Base-by-base conservation (phyloP, 2,329 filamentous ascomycete genomes). In the Zarea fungicola region DNA sequence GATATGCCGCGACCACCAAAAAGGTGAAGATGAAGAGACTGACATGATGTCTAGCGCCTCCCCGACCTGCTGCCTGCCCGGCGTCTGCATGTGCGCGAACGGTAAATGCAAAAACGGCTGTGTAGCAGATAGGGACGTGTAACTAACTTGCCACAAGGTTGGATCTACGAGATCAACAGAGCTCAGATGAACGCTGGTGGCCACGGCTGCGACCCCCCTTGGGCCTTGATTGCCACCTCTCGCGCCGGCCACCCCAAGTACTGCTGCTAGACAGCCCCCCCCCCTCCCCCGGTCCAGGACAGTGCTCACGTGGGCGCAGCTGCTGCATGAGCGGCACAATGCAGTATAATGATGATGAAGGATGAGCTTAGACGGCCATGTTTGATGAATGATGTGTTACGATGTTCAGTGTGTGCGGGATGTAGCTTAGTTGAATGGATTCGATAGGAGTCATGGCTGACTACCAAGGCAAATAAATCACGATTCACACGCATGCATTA, bases 181-280 rank as follows among this genome's bases (percentile, higher is more conserved):
- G 39, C 26, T 25, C 39, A 41, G 39, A 41, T 41, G 23, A 28
- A 28, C 4, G 23, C 23, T 28, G 23, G 39, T 29, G n/a, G 39
- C n/a, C 23, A 41, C 39, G 39, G 39, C 39, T 41, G 39, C n/a
- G 39, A 41, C 25, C 39, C 39, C 21, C 39, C 39, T n/a, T 26
- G 23, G 36, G 36, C 11, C 22, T 40, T 40, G 14, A 40, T 40
- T 26, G 36, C 36, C 22, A 40, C 36, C 3, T 29, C 39, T 28
- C 14, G 3, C 11, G 25, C n/a, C n/a, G 23, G 25, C 39, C n/a
- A 40, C 36, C 39, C 39, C 39, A 13, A 13, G n/a, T 41, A 28
- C 9, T 29, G 39, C 39, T 41, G 39, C 9, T 41, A 28, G 28
- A 10, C 23, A 5, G 39, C 39, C n/a, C n/a, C n/a, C n/a, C n/a